Percentiles rank a stretch among this genome's conserved stretches.
Evolutionary conservation across 176 grass and related monocot genomes (phyloP).

Genomic region (Hordeum marinum): DNA sequence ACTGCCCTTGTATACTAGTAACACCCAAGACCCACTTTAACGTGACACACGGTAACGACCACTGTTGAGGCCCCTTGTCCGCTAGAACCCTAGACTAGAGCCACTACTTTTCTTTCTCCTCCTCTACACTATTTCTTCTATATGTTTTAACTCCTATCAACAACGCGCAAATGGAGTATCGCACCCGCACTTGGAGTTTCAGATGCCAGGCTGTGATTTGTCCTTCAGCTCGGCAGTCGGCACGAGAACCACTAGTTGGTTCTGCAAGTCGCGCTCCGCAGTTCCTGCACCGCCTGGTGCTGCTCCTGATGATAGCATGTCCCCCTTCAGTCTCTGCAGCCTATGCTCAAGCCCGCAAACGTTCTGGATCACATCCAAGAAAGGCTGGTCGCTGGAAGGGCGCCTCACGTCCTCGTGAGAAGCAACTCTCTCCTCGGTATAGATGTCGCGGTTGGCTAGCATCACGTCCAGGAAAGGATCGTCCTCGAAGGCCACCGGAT

Average conservation of each 20-base stretch:
- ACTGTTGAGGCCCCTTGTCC: not conserved
- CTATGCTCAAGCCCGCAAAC: slow-evolving; percentile 53
- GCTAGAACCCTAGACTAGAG: slow-evolving; percentile 13
- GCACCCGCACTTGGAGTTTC: not conserved
- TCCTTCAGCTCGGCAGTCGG: slow-evolving; percentile 63
- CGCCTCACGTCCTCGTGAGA: not conserved
- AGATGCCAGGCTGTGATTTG: slow-evolving; percentile 28
- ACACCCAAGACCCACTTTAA: not conserved
- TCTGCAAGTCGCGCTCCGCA: not conserved
- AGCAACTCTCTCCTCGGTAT: not conserved
- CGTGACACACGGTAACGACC: not conserved
- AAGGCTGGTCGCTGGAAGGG: slow-evolving; percentile 31
- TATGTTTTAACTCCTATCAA: slow-evolving; percentile 23
- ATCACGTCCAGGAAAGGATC: slow-evolving; percentile 8
- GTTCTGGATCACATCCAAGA: slow-evolving; percentile 50
- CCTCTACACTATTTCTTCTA: slow-evolving; percentile 26
- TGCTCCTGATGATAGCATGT: slow-evolving; percentile 24
- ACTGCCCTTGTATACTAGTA: not conserved
- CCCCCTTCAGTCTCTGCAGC: slow-evolving; percentile 61
- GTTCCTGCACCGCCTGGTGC: not conserved
- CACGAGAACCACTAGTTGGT: slow-evolving; percentile 55
- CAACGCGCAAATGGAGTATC: not conserved
- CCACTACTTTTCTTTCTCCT: not conserved
- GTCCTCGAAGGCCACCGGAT: not conserved
- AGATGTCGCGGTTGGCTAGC: not conserved